Evolutionary conservation across 2,329 filamentous ascomycete species (phyloP), one percentile per base, ranked within the genome.

Genomic region (Penicillium corylophilum): DNA sequence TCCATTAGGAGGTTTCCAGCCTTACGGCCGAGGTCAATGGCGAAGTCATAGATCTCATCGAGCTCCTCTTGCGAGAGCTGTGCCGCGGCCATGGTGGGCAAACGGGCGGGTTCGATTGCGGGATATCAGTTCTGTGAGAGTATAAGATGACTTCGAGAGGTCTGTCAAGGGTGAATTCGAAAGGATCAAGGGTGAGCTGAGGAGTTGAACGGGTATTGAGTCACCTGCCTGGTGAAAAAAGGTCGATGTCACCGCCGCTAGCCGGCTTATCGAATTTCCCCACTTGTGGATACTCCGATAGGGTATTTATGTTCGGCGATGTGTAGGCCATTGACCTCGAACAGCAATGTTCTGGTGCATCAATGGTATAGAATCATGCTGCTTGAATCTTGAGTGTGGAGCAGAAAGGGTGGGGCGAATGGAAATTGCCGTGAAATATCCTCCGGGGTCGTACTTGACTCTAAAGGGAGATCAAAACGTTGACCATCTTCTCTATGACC

Each of bases 1-100:
- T 84, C 78, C 66, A 88, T 80, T 38, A 91, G 77, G 64, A 89
- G 78, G 48, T 80, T 72, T 6, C 88, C 88, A 0, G 87, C 88
- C 72, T 85, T 79, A 63, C 87, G 86, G 55, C 83, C 86, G 4
- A 91, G 73, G 59, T 88, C 79, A 26, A 90, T 70, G 1, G 88
- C 86, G 66, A 91, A 91, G 18, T 74, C 73, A 68, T 90, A 88
- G 61, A 89, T 84, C 43, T 83, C 81, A 54, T 81, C 75, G 22
- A 90, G 73, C 45, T 88, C 80, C 47, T 60, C 48, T 53, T 68
- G 65, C 20, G 54, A 55, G 24, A 67, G 45, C n/a, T 57, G 44
- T 44, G 52, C 40, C 40, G 49, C 50, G 1, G 62, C 38, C 65
- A 68, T 68, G 24, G 26, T 51, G 55, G 13, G 38, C n/a, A n/a